Conservation (phyloP, 768 basidiomycete species). For the Podaxis mareebaensis region DNA sequence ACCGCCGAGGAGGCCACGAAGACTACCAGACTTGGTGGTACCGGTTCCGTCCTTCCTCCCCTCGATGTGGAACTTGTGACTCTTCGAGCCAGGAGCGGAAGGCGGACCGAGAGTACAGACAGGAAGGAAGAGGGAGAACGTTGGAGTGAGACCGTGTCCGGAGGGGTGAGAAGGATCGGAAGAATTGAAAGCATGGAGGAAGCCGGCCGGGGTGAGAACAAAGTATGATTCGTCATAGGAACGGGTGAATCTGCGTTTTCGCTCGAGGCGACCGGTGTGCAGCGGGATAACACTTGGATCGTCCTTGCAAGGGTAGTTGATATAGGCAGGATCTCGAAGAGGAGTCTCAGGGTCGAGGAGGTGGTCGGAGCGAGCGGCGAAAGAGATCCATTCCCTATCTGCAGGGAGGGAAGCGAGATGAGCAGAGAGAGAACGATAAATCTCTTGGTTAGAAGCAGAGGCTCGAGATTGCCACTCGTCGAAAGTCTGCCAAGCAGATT, state of each 20-base stretch:
- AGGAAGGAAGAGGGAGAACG: constrained; percentile 90
- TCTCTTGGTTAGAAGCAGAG: constrained; percentile 68
- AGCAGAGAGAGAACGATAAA: constrained; percentile 67
- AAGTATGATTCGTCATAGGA: constrained; percentile 85
- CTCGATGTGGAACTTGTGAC: constrained; percentile 98
- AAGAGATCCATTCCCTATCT: constrained; percentile 94
- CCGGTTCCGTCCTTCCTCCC: constrained; percentile 82
- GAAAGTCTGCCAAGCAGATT: constrained; percentile 96
- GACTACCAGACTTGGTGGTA: constrained; percentile 50
- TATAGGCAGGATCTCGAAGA: constrained; percentile 71
- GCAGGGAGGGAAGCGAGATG: constrained; percentile 80
- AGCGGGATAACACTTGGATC: constrained; percentile 85
- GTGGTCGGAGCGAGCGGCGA: constrained; percentile 91
- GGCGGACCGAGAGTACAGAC: constrained; percentile 96
- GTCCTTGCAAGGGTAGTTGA: constrained; percentile 88
- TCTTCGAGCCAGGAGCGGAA: constrained; percentile 59
- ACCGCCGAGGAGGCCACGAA: constrained; percentile 29
- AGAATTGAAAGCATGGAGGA: constrained; percentile 87
- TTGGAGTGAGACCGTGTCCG: constrained; percentile 49
- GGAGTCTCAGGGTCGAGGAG: constrained; percentile 97
- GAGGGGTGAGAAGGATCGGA: constrained; percentile 63
- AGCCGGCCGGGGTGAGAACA: constrained; percentile 93
- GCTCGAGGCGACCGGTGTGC: constrained; percentile 87
- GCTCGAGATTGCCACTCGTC: constrained; percentile 93
- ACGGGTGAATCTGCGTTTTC: constrained; percentile 94